Evolutionary conservation across 225 moss, liverwort and hornwort species (phyloP).

Genomic region (Takakia lepidozioides): DNA sequence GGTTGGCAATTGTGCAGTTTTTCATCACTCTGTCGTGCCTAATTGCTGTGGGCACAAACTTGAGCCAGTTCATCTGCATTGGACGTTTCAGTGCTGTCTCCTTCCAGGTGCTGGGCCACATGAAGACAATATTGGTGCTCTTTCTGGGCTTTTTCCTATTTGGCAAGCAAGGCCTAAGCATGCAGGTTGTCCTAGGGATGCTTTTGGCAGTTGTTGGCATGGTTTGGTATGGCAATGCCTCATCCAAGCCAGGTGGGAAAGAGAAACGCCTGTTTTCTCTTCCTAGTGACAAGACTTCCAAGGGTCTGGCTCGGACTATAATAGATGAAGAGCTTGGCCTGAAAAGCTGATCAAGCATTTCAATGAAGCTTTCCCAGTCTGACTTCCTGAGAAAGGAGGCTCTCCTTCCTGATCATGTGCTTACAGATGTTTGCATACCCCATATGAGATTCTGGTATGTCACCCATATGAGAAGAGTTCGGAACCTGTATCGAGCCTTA

Average conservation of each 20-base stretch:
- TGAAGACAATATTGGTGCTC: slow-evolving; percentile 53
- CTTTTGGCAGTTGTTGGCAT: slow-evolving; percentile 40
- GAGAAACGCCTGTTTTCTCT: slow-evolving; percentile 36
- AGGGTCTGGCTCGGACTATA: slow-evolving; percentile 20
- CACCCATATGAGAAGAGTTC: too few species aligned
- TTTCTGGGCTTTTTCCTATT: slow-evolving; percentile 42
- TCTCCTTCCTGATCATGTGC: too few species aligned
- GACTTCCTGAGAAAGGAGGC: too few species aligned
- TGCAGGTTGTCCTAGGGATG: slow-evolving; percentile 45
- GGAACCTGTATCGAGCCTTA: too few species aligned
- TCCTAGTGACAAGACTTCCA: slow-evolving; percentile 33
- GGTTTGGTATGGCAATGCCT: slow-evolving; percentile 55
- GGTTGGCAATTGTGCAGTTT: slow-evolving; percentile 23
- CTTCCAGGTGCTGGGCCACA: slow-evolving; percentile 54
- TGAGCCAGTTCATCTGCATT: slow-evolving; percentile 54
- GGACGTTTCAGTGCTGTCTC: slow-evolving; percentile 52
- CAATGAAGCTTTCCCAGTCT: too few species aligned
- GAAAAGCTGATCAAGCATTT: too few species aligned
- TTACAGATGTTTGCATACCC: too few species aligned
- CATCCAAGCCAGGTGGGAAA: slow-evolving; percentile 49
- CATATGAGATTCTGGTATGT: too few species aligned
- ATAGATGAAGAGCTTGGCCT: slow-evolving; percentile 43
- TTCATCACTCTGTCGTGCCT: slow-evolving; percentile 39
- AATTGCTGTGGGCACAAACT: slow-evolving; percentile 46
- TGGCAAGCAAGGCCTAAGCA: slow-evolving; percentile 33